Evolutionary conservation across 768 basidiomycete species (phyloP), one percentile per base, ranked within the genome.

Genomic region (Albatrellus ellisii): DNA sequence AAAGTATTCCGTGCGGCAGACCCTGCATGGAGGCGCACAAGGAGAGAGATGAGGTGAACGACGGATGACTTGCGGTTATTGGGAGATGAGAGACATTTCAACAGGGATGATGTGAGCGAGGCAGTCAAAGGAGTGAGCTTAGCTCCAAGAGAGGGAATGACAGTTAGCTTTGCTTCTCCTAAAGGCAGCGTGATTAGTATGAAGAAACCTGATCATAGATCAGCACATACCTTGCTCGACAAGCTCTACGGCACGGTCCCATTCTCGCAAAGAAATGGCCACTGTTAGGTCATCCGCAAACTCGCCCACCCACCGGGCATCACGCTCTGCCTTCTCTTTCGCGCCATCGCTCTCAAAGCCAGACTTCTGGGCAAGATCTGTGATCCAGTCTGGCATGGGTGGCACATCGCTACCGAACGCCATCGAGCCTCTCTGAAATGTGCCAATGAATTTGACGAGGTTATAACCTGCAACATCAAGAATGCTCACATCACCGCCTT

Each of bases 201-300:
- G 15, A 17, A 18, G 12, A 18, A 20, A 4, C 8, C 8, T 33
- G 15, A 36, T 10, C 17, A 4, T 4, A 5, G 34, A 29, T 17
- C 41, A 25, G 6, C 14, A 28, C 6, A 31, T 47, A 78, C 91
- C 90, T 62, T 84, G 73, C 53, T 94, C 88, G 3, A 95, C 77
- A 7, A 94, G 66, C 5, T 63, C 65, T n/a, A 86, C 82, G 0
- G 91, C 90, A 49, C 81, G 77, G 32, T 82, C 75, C 86, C 92
- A 98, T 48, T 87, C 75, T 38, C 86, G 73, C 35, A 91, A 64
- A 1, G 92, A 84, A 44, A 97, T 91, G 1, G 90, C 77, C 4
- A 98, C 90, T 0, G 86, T 86, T 18, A 97, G 62, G 33, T 92
- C 79, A 54, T 99, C 95, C 4, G 84, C 77, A 67, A 87, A 94